Evolutionary conservation across 192 early-diverging fungal species (phyloP), one percentile per base, ranked within the genome.

Genomic region (Cetraspora pellucida): DNA sequence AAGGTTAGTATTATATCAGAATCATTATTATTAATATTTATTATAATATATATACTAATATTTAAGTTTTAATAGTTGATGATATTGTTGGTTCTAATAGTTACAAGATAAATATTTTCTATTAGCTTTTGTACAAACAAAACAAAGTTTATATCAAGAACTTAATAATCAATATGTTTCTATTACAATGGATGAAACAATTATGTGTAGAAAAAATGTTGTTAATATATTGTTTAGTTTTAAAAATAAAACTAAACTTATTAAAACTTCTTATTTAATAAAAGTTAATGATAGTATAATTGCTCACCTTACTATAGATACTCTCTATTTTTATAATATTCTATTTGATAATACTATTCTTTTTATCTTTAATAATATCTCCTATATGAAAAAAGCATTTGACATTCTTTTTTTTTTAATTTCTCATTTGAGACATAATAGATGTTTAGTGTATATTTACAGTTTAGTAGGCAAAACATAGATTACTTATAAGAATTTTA

Each of bases 171-270:
- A 50, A 49, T 27, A n/a, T 69, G 14, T 69, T 25, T 69, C 23
- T 25, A 69, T 69, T 50, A 69, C 13, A 10, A 13, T 69, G 14
- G 47, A 69, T 69, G 47, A 69, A 49, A 69, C 47, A 17, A 69
- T 10, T 28, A 9, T 19, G 19, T 69, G 37, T 69, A 45, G 47
- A 14, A 11, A 6, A 17, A 23, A 9, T 25, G 16, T 25, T 27
- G 25, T 50, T 28, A 69, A 69, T 50, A n/a, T 69, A 30, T 69
- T 69, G 17, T 69, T 69, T 43, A 50, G 10, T 23, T 50, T 16
- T 69, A 21, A 17, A 25, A 43, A 43, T 3, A 17, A 69, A 49
- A 69, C 46, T 27, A 69, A 30, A 45, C 27, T 69, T 47, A 45
- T 43, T 9, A 69, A 49, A 4, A 47, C 47, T 4, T 44, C 19